Conservation (phyloP, 2,329 filamentous ascomycete species). For the Emergomyces orientalis region DNA sequence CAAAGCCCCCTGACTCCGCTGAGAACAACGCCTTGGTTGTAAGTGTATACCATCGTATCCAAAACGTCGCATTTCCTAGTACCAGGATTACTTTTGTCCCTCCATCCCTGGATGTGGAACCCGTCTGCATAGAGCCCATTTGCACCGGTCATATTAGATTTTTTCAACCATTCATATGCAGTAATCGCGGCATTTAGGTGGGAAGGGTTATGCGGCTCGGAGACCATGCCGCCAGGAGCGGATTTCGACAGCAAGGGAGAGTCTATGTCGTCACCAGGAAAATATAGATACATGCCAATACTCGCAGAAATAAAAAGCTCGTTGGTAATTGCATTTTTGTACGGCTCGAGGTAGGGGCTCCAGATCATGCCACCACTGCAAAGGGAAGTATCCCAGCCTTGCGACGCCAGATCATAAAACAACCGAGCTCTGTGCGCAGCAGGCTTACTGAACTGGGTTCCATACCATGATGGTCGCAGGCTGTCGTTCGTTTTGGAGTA, state of each 20-base stretch:
- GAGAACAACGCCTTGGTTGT: conserved; percentile 87
- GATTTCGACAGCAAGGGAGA: conserved; percentile 44
- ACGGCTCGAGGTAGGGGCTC: conserved; percentile 70
- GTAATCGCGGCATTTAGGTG: conserved; percentile 66
- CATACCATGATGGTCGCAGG: conserved; percentile 54
- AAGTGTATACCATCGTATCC: conserved; percentile 86
- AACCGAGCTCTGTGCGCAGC: conserved; percentile 76
- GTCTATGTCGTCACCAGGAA: conserved; percentile 67
- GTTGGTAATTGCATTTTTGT: conserved; percentile 96
- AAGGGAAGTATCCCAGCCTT: conserved; percentile 71
- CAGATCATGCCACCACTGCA: conserved; percentile 87
- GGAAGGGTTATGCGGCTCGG: conserved; percentile 46
- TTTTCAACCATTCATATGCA: conserved; percentile 70
- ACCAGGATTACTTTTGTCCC: conserved; percentile 47
- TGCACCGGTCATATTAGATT: conserved; percentile 69
- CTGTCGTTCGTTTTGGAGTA: conserved; percentile 18
- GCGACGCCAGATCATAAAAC: conserved; percentile 72
- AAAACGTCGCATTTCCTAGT: conserved; percentile 68
- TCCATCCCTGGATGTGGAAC: conserved; percentile 68
- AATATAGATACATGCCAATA: conserved; percentile 80
- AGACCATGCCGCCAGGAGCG: conserved; percentile 21
- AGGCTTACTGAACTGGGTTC: conserved; percentile 60
- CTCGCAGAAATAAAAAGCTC: conserved; percentile 80
- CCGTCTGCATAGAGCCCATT: conserved; percentile 72
- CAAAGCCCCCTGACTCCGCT: conserved; percentile 73